Conservation (phyloP, 73 alveolate species). For the Blepharisma japonicum region DNA sequence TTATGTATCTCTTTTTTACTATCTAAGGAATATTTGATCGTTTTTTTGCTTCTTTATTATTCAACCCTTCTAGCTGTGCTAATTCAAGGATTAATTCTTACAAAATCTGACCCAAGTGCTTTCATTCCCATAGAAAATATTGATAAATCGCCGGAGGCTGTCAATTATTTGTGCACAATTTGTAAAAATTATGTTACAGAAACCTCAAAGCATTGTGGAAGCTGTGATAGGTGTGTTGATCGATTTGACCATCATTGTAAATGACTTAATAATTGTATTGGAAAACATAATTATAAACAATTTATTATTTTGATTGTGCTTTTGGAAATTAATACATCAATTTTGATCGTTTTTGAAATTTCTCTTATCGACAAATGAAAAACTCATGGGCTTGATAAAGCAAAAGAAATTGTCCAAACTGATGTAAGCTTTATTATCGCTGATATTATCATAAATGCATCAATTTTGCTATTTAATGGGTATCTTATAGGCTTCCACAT, state of each 20-base stretch:
- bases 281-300: background rate
- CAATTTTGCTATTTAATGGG: background rate
- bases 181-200: conserved; percentile 21
- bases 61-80: background rate
- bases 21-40: background rate
- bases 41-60: background rate
- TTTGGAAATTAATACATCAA: too few relatives aligned
- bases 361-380: background rate
- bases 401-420: background rate
- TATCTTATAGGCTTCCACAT: conserved; percentile 25
- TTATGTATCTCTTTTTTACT: background rate
- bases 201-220: conserved; percentile 30
- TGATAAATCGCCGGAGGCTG: background rate
- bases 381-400: background rate
- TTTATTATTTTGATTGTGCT: too few relatives aligned
- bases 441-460: background rate
- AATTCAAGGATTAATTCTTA: background rate
- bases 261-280: conserved; percentile 31
- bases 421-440: background rate
- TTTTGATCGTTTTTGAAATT: background rate
- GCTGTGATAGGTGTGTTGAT: conserved; percentile 26
- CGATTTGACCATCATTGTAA: conserved; percentile 32
- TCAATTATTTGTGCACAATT: conserved; percentile 22
- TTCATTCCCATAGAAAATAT: background rate
- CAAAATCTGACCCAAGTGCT: conserved; percentile 19